Evolutionary conservation across 2,329 filamentous ascomycete genomes (phyloP), one percentile per base, ranked within the genome.

Genomic region (Fusarium siculi): DNA sequence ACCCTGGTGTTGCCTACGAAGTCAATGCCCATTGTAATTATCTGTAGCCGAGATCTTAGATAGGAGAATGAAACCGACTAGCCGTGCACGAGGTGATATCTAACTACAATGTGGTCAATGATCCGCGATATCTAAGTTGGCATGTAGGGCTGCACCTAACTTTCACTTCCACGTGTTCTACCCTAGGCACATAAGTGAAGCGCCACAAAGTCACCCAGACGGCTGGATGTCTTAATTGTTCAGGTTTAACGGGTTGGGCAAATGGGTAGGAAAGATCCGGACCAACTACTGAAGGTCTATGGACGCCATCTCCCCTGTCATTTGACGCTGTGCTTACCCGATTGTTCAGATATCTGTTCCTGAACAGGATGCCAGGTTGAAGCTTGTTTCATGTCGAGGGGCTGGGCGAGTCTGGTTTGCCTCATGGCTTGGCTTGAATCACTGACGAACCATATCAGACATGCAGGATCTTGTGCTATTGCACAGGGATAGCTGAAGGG

Each of bases 41-140:
- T 52, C 40, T 69, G 58, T 42, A 69, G 40, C 58, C 66, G 66
- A 70, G 42, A 53, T 30, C 36, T 37, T 40, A 32, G 55, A 39
- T 34, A 47, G 12, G 50, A 50, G 32, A 54, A 65, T 69, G 66
- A 70, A 69, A 70, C 66, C 46, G 36, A 58, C 66, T 65, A 69
- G 55, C 37, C 46, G 7, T 23, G 40, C 40, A 42, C 66, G 57
- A 65, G 40, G 47, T 30, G 23, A 15, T 32, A 28, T 70, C 66
- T 70, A 70, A 43, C 59, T 58, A 47, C 39, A 69, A 69, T 58
- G 25, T 60, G 46, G 66, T 58, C 50, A 69, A 69, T 55, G 53
- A 55, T 63, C 64, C 66, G 64, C 25, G 37, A 52, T 50, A 19
- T 68, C 54, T 63, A 28, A 43, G 40, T 42, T 60, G 12, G 39